These are phyloP conservation scores for Malus hybrid DNA, from an alignment of 331 rosid species.

Conservation along the genomic window DNA sequence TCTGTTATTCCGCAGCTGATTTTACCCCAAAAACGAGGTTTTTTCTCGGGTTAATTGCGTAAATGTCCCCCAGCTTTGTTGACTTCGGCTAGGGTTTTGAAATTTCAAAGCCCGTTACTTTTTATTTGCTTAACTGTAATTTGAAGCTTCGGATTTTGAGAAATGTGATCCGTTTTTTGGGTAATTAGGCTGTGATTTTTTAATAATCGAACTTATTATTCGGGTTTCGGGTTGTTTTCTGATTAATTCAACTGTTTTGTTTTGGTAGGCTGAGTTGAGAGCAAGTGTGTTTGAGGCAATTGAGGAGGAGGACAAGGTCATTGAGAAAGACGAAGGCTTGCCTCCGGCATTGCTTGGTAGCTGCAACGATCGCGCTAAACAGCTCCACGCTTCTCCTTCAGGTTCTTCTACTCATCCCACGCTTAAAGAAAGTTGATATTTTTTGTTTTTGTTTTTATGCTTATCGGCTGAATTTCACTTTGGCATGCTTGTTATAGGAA, in stretches of 20 bases:
- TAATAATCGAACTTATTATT: background rate
- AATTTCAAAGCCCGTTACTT: background rate
- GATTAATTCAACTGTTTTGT: background rate
- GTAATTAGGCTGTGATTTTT: constrained; percentile 5
- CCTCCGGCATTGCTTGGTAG: constrained; percentile 97
- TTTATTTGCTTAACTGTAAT: background rate
- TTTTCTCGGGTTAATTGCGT: background rate
- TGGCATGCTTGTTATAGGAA: constrained; percentile 52
- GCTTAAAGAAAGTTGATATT: background rate
- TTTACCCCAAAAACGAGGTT: background rate
- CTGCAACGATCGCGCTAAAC: constrained; percentile 97
- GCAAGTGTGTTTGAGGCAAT: constrained; percentile 98
- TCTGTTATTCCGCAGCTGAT: background rate
- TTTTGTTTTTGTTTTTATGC: background rate
- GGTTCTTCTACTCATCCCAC: constrained; percentile 23
- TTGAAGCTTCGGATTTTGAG: background rate
- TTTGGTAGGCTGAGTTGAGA: constrained; percentile 80
- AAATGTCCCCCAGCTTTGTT: background rate
- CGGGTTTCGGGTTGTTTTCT: background rate
- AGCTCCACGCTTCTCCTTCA: constrained; percentile 96
- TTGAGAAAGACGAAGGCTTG: constrained; percentile 83
- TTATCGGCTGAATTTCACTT: background rate
- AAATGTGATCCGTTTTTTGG: background rate
- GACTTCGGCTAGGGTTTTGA: constrained; percentile 23
- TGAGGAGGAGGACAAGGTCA: constrained; percentile 92